A percentile compares a stretch with the other conserved stretches of the same genome.
phyloP scores from a whole-genome alignment of 208 protist species.

The Trypanosoma congolense region DNA sequence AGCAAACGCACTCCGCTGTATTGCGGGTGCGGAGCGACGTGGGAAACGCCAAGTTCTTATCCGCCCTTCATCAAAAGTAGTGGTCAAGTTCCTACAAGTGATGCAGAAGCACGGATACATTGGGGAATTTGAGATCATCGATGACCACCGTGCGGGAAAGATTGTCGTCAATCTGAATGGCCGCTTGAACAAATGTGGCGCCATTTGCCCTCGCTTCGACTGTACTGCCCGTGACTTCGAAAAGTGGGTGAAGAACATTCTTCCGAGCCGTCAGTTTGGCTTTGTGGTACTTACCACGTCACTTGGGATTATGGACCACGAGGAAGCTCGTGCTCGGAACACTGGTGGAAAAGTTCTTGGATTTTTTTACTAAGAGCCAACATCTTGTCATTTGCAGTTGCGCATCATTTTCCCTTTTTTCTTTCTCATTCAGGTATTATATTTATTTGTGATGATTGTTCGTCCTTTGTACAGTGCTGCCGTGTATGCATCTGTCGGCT shows the following conservation, averaged over 20 bases:
- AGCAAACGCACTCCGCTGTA: constrained; percentile 97
- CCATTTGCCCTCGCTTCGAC: constrained; percentile 99
- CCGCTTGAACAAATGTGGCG: constrained; percentile 99
- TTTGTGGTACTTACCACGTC: constrained; percentile 99
- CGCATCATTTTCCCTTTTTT: constrained; percentile 4
- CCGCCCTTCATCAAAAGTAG: constrained; percentile 99
- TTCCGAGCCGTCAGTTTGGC: constrained; percentile 99
- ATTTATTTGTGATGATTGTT: not conserved
- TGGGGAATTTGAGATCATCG: constrained; percentile 99
- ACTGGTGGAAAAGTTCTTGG: constrained; percentile 99
- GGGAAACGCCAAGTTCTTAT: constrained; percentile 99
- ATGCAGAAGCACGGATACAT: constrained; percentile 99
- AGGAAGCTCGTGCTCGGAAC: constrained; percentile 97
- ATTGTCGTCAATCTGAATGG: constrained; percentile 99
- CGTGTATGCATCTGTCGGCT: not conserved
- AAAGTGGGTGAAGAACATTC: constrained; percentile 98
- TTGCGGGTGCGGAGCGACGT: constrained; percentile 98
- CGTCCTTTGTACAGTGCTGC: not conserved
- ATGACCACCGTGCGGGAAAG: constrained; percentile 99
- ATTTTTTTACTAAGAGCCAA: constrained; percentile 98
- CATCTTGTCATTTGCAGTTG: constrained; percentile 2
- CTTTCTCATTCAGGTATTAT: not conserved
- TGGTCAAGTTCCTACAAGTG: constrained; percentile 99
- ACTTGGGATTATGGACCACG: constrained; percentile 99
- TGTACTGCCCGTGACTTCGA: constrained; percentile 96